A percentile compares a stretch with the other conserved stretches of the same genome.
Evolutionary conservation across 192 early-diverging fungal genomes (phyloP).

Genomic region (Oehlia diaphana): DNA sequence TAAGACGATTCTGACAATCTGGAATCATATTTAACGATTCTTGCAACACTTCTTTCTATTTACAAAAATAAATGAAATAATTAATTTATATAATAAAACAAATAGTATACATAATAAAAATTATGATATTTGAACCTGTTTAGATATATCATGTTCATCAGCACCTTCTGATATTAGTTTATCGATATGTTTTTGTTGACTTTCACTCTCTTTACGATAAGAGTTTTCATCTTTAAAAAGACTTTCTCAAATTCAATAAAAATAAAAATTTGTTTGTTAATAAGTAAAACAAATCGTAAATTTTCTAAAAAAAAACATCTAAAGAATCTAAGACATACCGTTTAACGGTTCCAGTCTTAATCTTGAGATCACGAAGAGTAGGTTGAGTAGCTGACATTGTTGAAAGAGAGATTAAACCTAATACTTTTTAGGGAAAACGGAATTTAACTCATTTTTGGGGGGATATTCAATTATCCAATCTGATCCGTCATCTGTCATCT

Average conservation of each 20-base stretch:
- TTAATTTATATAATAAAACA: background rate
- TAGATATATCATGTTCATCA: constrained; percentile 57
- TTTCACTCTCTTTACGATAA: constrained; percentile 49
- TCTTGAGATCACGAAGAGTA: constrained; percentile 12
- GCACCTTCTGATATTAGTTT: constrained; percentile 50
- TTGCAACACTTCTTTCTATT: constrained; percentile 58
- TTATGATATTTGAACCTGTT: constrained; percentile 48
- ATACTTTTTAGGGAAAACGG: too few relatives aligned
- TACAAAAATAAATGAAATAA: constrained; percentile 6
- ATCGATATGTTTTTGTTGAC: constrained; percentile 55
- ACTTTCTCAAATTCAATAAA: constrained; percentile 31
- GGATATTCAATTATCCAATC: too few relatives aligned
- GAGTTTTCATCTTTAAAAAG: constrained; percentile 50
- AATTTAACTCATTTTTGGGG: too few relatives aligned
- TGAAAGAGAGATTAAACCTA: too few relatives aligned
- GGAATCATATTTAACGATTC: constrained; percentile 64
- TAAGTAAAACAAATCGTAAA: background rate
- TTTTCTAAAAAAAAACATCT: background rate
- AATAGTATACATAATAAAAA: background rate
- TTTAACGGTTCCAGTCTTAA: constrained; percentile 8
- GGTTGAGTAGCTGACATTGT: too few relatives aligned
- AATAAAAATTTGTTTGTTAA: background rate
- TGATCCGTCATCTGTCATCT: too few relatives aligned
- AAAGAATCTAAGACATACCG: background rate
- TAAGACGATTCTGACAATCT: constrained; percentile 54